Conservation (phyloP, 2,329 filamentous ascomycete genomes). For the Phyllosticta citrichinensis region DNA sequence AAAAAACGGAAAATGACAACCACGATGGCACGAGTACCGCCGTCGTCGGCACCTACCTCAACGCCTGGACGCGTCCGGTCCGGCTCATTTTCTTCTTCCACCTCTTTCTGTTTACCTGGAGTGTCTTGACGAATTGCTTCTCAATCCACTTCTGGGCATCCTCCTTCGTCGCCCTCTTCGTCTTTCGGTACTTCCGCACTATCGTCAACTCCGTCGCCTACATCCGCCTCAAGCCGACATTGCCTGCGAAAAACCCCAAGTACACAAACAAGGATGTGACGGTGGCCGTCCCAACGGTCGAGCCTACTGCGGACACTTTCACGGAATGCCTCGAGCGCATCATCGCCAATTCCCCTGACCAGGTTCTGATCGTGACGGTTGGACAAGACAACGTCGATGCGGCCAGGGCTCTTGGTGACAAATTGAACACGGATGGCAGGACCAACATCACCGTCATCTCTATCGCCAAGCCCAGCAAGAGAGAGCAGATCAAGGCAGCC, state of each 20-base stretch:
- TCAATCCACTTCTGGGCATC: neutral
- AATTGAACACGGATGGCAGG: neutral
- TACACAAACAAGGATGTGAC: slow-evolving; percentile 35
- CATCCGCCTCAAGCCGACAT: slow-evolving; percentile 30
- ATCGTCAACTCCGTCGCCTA: slow-evolving; percentile 35
- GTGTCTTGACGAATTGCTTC: neutral
- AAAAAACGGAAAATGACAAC: neutral
- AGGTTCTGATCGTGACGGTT: slow-evolving; percentile 38
- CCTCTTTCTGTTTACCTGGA: neutral
- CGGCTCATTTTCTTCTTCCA: neutral
- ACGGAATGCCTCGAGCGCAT: slow-evolving; percentile 32
- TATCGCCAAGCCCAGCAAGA: slow-evolving; percentile 33
- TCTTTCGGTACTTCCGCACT: slow-evolving; percentile 39
- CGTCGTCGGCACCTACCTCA: neutral
- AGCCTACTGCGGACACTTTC: slow-evolving; percentile 35
- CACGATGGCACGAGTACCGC: neutral
- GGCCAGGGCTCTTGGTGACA: slow-evolving; percentile 13
- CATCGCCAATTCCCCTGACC: slow-evolving; percentile 28
- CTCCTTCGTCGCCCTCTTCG: slow-evolving; percentile 29
- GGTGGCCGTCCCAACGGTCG: slow-evolving; percentile 44
- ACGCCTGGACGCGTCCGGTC: neutral
- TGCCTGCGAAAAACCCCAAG: slow-evolving; percentile 18
- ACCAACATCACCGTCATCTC: slow-evolving; percentile 15
- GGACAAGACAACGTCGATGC: slow-evolving; percentile 20
- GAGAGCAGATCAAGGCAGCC: slow-evolving; percentile 37